phyloP scores from a whole-genome alignment of 1,139 yeast species.

The Scheffersomyces quercinus region DNA sequence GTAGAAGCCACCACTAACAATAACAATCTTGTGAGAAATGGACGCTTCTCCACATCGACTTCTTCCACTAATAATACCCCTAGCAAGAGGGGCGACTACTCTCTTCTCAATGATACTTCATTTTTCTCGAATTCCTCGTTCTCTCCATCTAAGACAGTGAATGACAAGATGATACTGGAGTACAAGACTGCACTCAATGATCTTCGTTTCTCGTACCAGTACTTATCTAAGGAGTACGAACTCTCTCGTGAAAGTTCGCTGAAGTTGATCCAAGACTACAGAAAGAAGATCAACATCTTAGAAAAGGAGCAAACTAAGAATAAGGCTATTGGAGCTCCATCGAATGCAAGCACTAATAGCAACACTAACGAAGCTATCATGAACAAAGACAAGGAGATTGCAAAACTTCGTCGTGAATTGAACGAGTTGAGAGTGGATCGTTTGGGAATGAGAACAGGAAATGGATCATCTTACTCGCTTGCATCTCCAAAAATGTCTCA shows the following conservation, averaged over 20 bases:
- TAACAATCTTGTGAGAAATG: background rate
- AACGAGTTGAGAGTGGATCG: slow-evolving; percentile 51
- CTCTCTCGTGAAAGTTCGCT: slow-evolving; percentile 53
- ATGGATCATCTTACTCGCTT: slow-evolving; percentile 4
- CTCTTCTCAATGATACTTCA: slow-evolving; percentile 27
- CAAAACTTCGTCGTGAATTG: slow-evolving; percentile 48
- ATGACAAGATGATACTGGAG: slow-evolving; percentile 35
- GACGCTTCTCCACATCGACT: too few relatives aligned
- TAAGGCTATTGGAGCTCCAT: slow-evolving; percentile 16
- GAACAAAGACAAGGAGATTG: slow-evolving; percentile 47
- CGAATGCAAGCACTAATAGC: slow-evolving; percentile 27
- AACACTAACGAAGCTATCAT: slow-evolving; percentile 27
- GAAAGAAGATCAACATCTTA: slow-evolving; percentile 43
- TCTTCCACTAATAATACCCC: background rate
- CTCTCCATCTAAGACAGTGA: slow-evolving; percentile 17
- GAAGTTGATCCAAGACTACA: slow-evolving; percentile 48
- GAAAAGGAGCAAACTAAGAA: slow-evolving; percentile 40
- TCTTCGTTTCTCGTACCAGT: slow-evolving; percentile 63
- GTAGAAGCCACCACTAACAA: background rate
- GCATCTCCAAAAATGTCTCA: slow-evolving; percentile 13
- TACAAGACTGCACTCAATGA: slow-evolving; percentile 60
- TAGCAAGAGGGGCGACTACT: slow-evolving; percentile 6
- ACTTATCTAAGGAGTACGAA: slow-evolving; percentile 60
- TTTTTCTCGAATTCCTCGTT: slow-evolving; percentile 22
- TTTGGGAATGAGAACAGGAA: slow-evolving; percentile 32